phyloP scores from a whole-genome alignment of 805 yeast genomes.

The Candida boidinii region DNA sequence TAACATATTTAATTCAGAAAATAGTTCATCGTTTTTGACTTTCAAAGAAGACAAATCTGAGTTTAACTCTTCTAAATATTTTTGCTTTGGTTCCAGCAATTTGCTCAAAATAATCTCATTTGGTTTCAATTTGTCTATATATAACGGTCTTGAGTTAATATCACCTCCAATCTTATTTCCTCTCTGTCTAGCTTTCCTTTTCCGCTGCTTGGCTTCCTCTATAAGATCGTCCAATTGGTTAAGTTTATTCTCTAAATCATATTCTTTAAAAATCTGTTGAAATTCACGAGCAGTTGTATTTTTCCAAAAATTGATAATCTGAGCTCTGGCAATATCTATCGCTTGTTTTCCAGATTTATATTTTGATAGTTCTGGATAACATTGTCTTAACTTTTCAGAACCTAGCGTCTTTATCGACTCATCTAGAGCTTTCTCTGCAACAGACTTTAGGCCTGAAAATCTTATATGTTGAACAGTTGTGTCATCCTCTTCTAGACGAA shows the following conservation, averaged over 20 bases:
- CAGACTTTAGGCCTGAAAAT: conserved; percentile 24
- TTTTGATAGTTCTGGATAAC: conserved; percentile 35
- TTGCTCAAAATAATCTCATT: conserved; percentile 14
- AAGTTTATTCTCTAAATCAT: conserved; percentile 33
- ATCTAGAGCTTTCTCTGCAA: conserved; percentile 25
- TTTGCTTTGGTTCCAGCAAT: conserved; percentile 7
- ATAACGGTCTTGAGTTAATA: too few relatives aligned
- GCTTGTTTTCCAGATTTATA: conserved; percentile 30
- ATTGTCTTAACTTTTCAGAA: conserved; percentile 31
- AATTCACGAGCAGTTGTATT: conserved; percentile 35
- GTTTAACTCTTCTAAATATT: conserved; percentile 8
- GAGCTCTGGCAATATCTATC: conserved; percentile 35
- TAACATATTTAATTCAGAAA: conserved; percentile 5
- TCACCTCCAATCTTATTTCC: too few relatives aligned
- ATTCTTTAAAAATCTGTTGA: conserved; percentile 35
- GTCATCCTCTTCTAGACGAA: too few relatives aligned
- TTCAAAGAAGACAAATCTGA: conserved; percentile 9
- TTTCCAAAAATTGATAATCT: conserved; percentile 36
- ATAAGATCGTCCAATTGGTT: conserved; percentile 41
- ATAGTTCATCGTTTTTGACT: conserved; percentile 8
- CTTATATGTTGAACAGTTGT: conserved; percentile 12
- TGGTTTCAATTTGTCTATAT: conserved; percentile 13
- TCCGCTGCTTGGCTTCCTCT: conserved; percentile 24
- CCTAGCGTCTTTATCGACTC: conserved; percentile 38
- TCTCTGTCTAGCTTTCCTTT: conserved; percentile 5